phyloP scores from a whole-genome alignment of 1,284 basidiomycete species.

The Leccinum griseonigrum region DNA sequence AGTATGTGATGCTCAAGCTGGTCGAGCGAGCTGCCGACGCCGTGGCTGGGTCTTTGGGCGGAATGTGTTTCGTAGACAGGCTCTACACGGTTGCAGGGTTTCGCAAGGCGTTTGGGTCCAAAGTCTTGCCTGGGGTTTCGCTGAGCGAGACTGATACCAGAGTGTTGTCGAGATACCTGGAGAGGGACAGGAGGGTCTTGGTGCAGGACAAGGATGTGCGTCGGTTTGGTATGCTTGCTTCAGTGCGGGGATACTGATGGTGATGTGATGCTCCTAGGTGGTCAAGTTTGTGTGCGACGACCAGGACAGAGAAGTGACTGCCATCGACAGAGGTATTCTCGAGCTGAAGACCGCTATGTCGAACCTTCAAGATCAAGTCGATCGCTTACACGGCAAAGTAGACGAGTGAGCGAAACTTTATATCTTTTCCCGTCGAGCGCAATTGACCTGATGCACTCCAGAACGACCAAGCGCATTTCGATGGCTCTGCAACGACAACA shows the following conservation, averaged over 20 bases:
- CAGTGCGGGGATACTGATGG: not conserved
- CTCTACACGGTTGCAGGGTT: conserved; percentile 69
- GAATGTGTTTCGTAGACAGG: conserved; percentile 55
- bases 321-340: conserved; percentile 72
- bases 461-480: conserved; percentile 66
- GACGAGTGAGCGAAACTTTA: conserved; percentile 48
- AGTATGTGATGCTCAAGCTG: conserved; percentile 71
- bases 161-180: conserved; percentile 74
- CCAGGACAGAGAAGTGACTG: conserved; percentile 52
- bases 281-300: conserved; percentile 68
- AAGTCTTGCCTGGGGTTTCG: conserved; percentile 41
- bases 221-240: not conserved
- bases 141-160: conserved; percentile 62
- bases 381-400: conserved; percentile 64
- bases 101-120: conserved; percentile 51
- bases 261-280: conserved; percentile 42
- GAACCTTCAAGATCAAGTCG: conserved; percentile 66
- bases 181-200: conserved; percentile 69
- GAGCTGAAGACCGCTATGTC: conserved; percentile 68
- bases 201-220: conserved; percentile 66
- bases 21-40: conserved; percentile 66
- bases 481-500: conserved; percentile 65
- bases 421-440: not conserved
- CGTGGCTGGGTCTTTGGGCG: conserved; percentile 53
- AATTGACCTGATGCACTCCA: conserved; percentile 29